A percentile compares a stretch with the other conserved stretches of the same genome.
These are phyloP conservation scores for Acanthamoeba sp. DNA, from an alignment of 208 protist genomes.

Conservation along the genomic window DNA sequence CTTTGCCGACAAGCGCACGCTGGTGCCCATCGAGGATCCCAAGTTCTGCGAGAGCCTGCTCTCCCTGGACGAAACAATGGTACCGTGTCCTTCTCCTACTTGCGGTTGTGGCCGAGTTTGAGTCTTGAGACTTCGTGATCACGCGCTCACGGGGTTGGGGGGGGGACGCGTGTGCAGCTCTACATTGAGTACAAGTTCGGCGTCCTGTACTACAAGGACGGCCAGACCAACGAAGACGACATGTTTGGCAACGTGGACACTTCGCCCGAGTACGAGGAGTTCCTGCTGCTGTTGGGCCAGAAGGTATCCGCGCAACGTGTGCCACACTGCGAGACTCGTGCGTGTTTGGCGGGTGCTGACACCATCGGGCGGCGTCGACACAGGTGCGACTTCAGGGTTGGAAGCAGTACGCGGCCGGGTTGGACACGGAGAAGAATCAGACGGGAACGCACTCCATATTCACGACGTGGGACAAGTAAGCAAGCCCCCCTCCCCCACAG, in stretches of 20 bases:
- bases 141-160: too few species aligned
- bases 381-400: conserved; percentile 73
- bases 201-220: conserved; percentile 79
- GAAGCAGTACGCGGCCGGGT: conserved; percentile 67
- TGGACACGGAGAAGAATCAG: conserved; percentile 78
- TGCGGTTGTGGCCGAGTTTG: too few species aligned
- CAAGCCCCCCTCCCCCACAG: not conserved
- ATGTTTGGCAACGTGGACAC: conserved; percentile 81
- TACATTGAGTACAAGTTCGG: conserved; percentile 84
- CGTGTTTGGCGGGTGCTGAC: conserved; percentile 71
- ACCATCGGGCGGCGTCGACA: not conserved
- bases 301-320: conserved; percentile 1
- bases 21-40: conserved; percentile 31
- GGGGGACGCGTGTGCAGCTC: too few species aligned
- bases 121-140: too few species aligned
- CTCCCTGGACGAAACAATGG: conserved; percentile 32
- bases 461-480: conserved; percentile 62
- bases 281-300: conserved; percentile 78
- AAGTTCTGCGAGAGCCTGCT: conserved; percentile 59
- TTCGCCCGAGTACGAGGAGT: conserved; percentile 77
- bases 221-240: conserved; percentile 77
- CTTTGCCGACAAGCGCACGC: conserved; percentile 41
- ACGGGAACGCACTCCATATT: conserved; percentile 81
- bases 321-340: not conserved
- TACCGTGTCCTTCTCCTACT: too few species aligned